Evolutionary conservation across 2,329 filamentous ascomycete species (phyloP), one percentile per base, ranked within the genome.

Genomic region (Exophiala calicioides): DNA sequence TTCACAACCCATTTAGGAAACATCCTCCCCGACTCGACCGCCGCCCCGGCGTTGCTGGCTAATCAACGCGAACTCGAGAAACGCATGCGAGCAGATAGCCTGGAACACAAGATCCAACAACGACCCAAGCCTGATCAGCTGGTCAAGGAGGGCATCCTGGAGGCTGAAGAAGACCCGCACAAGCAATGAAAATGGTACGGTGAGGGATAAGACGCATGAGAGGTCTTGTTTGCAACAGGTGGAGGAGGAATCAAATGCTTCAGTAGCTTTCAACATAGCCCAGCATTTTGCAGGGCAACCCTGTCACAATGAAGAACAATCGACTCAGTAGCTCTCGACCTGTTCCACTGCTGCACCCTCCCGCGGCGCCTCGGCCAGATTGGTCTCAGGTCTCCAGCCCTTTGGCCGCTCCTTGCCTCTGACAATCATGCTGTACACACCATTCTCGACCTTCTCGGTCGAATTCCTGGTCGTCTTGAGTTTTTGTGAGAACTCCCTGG

Each of bases 371-470:
- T 54, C 48, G 63, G 88, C 67, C 2, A 45, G 15, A 24, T 38
- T 37, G 12, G 32, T 37, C 63, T 95, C 90, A 3, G 90, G 91
- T 63, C 93, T 79, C 91, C 91, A 97, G 0, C 91, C 91, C 63
- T 86, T 88, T 0, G 91, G 91, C 53, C 90, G 74, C 73, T 98
- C 93, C 41, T 85, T 87, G 0, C 91, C 91, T 41, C 93, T 77
- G 16, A 98, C 87, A 21, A 85, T 82, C 57, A 96, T 80, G 3
- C 90, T 89, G 67, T 97, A 98, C 21, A 90, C 83, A 18, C 91
- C 80, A 57, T 81, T 84, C 76, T 98, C 93, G 8, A 98, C 93
- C 76, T 98, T 98, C 62, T 86, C 84, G 19, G 98, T 90, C 65
- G 89, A 94, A 62, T 81, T 80, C 60, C 84, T 79, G 86, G 96